A percentile compares a stretch with the other conserved stretches of the same genome.
These are phyloP conservation scores for Vickermania ingenoplastis DNA, from an alignment of 208 protist genomes.

Conservation along the genomic window DNA sequence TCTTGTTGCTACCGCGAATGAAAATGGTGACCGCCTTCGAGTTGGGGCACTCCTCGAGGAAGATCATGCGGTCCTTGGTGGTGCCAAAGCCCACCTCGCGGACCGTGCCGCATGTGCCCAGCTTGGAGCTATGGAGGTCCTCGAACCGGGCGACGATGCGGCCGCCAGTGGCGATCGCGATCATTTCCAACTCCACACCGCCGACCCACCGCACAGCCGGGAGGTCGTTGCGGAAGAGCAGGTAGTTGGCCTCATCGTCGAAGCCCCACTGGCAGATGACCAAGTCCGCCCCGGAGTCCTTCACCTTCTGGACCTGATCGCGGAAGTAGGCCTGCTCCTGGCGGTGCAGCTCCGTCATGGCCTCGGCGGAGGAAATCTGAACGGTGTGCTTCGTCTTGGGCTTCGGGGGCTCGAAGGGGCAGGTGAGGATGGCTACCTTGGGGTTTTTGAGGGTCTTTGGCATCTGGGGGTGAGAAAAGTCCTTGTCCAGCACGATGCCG, in stretches of 20 bases:
- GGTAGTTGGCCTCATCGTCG: constrained; percentile 99
- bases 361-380: constrained; percentile 91
- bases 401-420: constrained; percentile 99
- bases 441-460: constrained; percentile 92
- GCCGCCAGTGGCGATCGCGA: constrained; percentile 99
- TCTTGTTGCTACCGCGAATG: constrained; percentile 99
- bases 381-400: constrained; percentile 99
- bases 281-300: constrained; percentile 96
- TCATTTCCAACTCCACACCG: constrained; percentile 99
- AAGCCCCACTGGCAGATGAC: constrained; percentile 99
- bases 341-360: constrained; percentile 94
- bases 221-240: constrained; percentile 98
- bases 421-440: constrained; percentile 99
- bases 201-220: constrained; percentile 99
- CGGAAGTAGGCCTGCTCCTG: constrained; percentile 99
- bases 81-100: constrained; percentile 94
- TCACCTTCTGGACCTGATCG: constrained; percentile 88
- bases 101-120: constrained; percentile 90
- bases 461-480: constrained; percentile 98
- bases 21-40: constrained; percentile 99
- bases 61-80: constrained; percentile 97
- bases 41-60: constrained; percentile 99
- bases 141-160: constrained; percentile 99
- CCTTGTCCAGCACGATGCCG: constrained; percentile 99
- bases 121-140: constrained; percentile 96